Evolutionary conservation across 2,329 filamentous ascomycete species (phyloP), one percentile per base, ranked within the genome.

Genomic region (Calonectria hongkongensis): DNA sequence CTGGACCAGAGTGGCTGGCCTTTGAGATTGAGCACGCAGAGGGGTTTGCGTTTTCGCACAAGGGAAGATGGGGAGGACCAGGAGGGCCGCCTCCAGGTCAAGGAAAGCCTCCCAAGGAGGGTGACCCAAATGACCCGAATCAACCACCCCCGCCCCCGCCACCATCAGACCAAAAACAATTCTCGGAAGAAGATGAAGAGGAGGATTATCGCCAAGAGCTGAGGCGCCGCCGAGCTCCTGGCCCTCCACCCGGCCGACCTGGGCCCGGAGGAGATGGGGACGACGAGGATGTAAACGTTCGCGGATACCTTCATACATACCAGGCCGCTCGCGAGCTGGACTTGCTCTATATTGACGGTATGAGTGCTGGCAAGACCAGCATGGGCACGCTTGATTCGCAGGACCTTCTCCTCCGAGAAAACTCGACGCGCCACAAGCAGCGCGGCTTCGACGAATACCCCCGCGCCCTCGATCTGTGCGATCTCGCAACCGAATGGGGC

Each of bases 21-120:
- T 95, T 95, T 79, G 94, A 95, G 81, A 88, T 93, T 4, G 93
- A 95, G 77, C 94, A 95, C 82, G 92, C 93, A 0, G 86, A 93
- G 75, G 80, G 86, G 3, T 95, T 95, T 83, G 91, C 93, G 1
- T 81, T 82, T 8, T 80, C 78, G 6, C 62, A 58, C 33, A 75
- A 67, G 28, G 51, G 30, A 9, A n/a, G 68, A 16, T 25, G 13
- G 48, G 16, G 28, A 4, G 48, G 28, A 2, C 43, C 64, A 18
- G 21, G 48, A 15, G 50, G 30, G 8, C 63, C 36, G 18, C 63
- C 65, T 28, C 30, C 36, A 33, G 69, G 51, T 4, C 33, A 41
- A 12, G 39, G 39, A 25, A 25, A 25, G 16, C 54, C 54, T 60
- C 54, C 54, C 21, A 25, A 41, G 54, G n/a, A 5, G 4, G 36